Percentiles rank a stretch among this genome's conserved stretches.
These are phyloP conservation scores for Diaporthe citriasiana DNA, from an alignment of 2,329 filamentous ascomycete species.

Conservation along the genomic window DNA sequence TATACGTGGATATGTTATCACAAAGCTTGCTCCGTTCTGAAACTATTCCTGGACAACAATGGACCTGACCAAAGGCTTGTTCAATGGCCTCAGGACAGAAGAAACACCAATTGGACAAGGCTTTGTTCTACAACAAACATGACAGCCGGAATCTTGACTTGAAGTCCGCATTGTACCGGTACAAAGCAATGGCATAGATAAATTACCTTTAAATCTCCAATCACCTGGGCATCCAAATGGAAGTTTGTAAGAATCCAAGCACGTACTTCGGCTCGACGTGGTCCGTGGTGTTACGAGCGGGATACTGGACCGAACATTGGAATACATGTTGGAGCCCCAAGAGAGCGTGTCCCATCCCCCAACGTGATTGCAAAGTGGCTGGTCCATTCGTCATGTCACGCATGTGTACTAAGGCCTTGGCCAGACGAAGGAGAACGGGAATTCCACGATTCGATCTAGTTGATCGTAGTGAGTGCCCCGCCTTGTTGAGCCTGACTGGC, in stretches of 20 bases:
- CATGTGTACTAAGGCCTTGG: background rate
- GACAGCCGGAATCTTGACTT: background rate
- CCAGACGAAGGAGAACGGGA: background rate
- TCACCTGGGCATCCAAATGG: accelerated
- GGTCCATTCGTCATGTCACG: background rate
- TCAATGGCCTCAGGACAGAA: background rate
- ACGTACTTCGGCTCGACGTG: background rate
- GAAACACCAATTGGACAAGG: background rate
- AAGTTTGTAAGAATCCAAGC: background rate
- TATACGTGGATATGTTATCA: background rate
- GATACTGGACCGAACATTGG: background rate
- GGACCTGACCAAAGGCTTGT: background rate
- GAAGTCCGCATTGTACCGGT: no score
- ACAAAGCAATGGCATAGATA: background rate
- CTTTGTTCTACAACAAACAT: background rate
- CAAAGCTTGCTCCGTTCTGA: background rate
- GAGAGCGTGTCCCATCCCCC: background rate
- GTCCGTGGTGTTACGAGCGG: background rate
- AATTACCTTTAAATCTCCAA: background rate
- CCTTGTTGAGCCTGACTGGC: background rate
- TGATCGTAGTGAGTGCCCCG: slow-evolving; percentile 1
- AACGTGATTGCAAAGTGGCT: background rate
- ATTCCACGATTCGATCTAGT: background rate
- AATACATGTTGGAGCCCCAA: no score
- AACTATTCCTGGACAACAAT: background rate